Base-by-base conservation (phyloP, 2,329 filamentous ascomycete genomes). In the Claviceps purpurea region DNA sequence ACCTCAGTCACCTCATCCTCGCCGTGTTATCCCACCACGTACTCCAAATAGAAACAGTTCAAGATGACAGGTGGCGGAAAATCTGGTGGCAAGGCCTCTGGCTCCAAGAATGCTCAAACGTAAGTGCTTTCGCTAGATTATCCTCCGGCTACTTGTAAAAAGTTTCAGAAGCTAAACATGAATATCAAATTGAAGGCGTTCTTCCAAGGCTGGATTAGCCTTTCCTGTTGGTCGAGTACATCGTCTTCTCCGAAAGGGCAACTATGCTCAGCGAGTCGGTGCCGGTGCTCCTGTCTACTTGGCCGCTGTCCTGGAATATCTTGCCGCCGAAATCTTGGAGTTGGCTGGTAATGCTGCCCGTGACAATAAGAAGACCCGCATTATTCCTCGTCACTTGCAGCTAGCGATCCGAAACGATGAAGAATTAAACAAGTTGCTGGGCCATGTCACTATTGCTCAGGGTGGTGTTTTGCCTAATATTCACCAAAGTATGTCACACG, bases 1-100 rank as follows among this genome's bases (percentile, higher is more conserved):
- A 44, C 10, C 22, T 3, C 37, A 40, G 20, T 40, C 34, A 14
- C 7, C 24, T 44, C 11, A 24, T 4, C 14, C 6, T 24, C 11
- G 26, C 8, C 8, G 26, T 30, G 26, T 10, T 30, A 30, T 10
- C 3, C 26, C 7, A 30, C 26, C 8, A 8, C 26, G 8, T 30
- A 30, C 8, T 10, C 7, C n/a, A 18, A 11, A 5, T 44, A 62
- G 62, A 60, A 64, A 66, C 39, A 22, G 61, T 66, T 81, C 85
- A 96, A 88, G 87, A 98, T 98, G 93, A 95, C 93, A 89, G 91
- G 91, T 82, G 91, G 91, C 75, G 93, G 93, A 76, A 98, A 98
- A 79, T 96, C 91, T 78, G 93, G 93, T 76, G 93, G 93, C 84
- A 97, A 97, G 86, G 90, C 91, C 79, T 91, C 87, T 78, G 89